A percentile compares a stretch with the other conserved stretches of the same genome.
phyloP scores from a whole-genome alignment of 78 protist species.

The Bodo saltans region DNA sequence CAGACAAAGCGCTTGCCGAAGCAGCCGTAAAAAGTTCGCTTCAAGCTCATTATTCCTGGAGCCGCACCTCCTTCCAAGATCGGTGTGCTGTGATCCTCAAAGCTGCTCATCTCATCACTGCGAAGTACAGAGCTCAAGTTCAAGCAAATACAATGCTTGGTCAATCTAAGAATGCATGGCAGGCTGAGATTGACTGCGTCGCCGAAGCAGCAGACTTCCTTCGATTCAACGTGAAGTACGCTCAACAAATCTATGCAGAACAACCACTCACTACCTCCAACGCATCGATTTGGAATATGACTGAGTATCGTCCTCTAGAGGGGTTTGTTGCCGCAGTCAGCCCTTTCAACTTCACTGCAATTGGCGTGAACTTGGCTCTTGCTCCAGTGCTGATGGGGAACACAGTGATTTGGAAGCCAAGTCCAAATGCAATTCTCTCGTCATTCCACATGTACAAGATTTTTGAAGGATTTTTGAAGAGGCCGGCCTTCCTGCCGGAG shows the following conservation, averaged over 20 bases:
- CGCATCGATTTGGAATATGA: conserved; percentile 73
- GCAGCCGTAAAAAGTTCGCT: conserved; percentile 56
- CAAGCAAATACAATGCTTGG: conserved; percentile 52
- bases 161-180: conserved; percentile 77
- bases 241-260: conserved; percentile 61
- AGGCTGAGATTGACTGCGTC: conserved; percentile 90
- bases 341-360: conserved; percentile 94
- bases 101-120: conserved; percentile 76
- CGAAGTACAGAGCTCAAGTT: conserved; percentile 22
- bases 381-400: conserved; percentile 94
- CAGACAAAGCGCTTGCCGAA: conserved; percentile 29
- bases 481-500: conserved; percentile 93
- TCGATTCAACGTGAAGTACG: conserved; percentile 74
- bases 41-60: conserved; percentile 74
- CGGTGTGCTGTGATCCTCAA: conserved; percentile 75
- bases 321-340: conserved; percentile 86
- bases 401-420: conserved; percentile 86
- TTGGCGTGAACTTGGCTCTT: conserved; percentile 80
- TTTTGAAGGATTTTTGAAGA: conserved; percentile 74
- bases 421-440: conserved; percentile 63
- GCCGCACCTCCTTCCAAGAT: conserved; percentile 51
- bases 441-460: conserved; percentile 70
- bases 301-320: conserved; percentile 81
- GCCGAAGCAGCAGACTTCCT: conserved; percentile 82
- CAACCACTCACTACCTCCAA: conserved; percentile 68